A percentile compares a stretch with the other conserved stretches of the same genome.
phyloP scores from a whole-genome alignment of 2,329 filamentous ascomycete species.

The Botrytis pseudocinerea region DNA sequence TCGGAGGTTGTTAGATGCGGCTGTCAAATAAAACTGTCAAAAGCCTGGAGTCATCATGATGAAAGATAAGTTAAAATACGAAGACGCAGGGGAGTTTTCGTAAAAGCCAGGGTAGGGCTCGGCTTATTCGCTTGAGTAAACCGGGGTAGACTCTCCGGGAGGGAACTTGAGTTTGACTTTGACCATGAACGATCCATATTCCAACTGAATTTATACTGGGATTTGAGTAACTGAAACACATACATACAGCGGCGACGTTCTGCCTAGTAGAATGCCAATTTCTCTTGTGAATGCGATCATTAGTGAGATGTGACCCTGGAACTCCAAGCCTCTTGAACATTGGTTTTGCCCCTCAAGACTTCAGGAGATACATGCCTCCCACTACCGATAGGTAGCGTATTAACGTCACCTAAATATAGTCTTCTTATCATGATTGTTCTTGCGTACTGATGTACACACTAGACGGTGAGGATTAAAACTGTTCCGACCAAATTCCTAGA shows the following conservation, averaged over 20 bases:
- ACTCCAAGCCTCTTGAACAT: not conserved
- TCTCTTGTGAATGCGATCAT: not conserved
- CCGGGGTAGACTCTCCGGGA: not conserved
- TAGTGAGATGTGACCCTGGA: not conserved
- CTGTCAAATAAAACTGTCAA: not conserved
- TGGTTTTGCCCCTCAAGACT: not conserved
- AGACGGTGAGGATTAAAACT: not conserved
- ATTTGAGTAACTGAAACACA: not conserved
- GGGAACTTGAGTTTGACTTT: not conserved
- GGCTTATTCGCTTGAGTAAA: not conserved
- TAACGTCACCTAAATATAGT: not conserved
- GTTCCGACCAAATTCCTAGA: not conserved
- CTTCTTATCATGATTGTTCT: not conserved
- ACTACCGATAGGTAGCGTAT: not conserved
- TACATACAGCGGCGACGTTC: not conserved
- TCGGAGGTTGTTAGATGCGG: not conserved
- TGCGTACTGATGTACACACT: not conserved
- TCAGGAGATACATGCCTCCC: not conserved
- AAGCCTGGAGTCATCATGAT: not conserved
- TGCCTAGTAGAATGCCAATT: not conserved
- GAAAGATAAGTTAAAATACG: not conserved
- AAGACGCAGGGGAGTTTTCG: not conserved
- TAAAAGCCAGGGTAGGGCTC: not conserved
- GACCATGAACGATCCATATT: too few species aligned
- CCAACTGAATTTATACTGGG: not conserved